A percentile compares a stretch with the other conserved stretches of the same genome.
These are phyloP conservation scores for Ormosia semicastrata DNA, from an alignment of 306 rosid species.

Conservation along the genomic window DNA sequence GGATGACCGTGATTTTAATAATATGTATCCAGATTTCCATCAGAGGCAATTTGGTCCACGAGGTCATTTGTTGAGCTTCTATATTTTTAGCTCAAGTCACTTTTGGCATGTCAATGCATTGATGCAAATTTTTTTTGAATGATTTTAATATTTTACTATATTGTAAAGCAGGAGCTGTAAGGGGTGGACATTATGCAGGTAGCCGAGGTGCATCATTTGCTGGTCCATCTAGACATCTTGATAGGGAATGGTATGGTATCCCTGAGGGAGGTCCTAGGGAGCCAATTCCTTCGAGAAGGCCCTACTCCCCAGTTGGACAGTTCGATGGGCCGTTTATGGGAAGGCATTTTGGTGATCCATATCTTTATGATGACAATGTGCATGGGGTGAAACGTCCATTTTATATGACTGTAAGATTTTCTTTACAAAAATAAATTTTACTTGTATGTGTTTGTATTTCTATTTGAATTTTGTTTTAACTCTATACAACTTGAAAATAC, in stretches of 20 bases:
- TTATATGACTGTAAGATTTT: conserved; percentile 59
- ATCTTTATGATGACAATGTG: conserved; percentile 41
- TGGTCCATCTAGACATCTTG: conserved; percentile 54
- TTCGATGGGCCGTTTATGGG: conserved; percentile 48
- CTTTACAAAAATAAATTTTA: background rate
- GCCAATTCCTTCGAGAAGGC: conserved; percentile 55
- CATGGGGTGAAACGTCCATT: conserved; percentile 70
- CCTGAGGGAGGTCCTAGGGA: conserved; percentile 52
- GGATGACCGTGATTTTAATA: conserved; percentile 34
- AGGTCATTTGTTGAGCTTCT: conserved; percentile 39
- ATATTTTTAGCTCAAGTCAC: background rate
- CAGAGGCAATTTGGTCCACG: conserved; percentile 54
- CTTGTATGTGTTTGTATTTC: background rate
- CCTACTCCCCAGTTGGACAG: conserved; percentile 54
- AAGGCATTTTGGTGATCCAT: conserved; percentile 59
- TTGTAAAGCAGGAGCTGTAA: conserved; percentile 51
- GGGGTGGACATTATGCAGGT: conserved; percentile 49
- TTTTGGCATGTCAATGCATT: background rate
- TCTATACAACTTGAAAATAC: background rate
- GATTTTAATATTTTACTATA: conserved; percentile 8
- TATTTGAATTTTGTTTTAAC: background rate
- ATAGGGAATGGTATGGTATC: conserved; percentile 53
- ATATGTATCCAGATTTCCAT: conserved; percentile 46
- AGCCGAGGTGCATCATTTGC: conserved; percentile 40
- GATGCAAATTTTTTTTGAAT: background rate